phyloP scores from a whole-genome alignment of 1,284 basidiomycete species.

The Tremellales sp. region DNA sequence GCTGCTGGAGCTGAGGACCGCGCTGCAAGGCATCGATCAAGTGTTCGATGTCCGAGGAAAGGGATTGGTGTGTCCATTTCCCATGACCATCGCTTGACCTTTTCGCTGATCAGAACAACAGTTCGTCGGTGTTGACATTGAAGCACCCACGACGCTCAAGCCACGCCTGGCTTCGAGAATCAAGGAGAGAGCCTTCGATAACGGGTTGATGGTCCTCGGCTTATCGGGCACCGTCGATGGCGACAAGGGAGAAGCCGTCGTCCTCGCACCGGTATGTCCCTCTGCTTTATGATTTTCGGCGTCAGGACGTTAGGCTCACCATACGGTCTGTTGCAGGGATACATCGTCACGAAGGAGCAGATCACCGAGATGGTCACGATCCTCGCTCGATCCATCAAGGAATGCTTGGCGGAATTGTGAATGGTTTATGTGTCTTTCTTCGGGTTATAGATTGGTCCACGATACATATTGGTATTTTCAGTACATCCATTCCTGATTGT shows the following conservation, averaged over 20 bases:
- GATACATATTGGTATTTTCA: too few species aligned
- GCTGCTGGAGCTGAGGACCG: slow-evolving; percentile 14
- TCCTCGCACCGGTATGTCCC: slow-evolving; percentile 24
- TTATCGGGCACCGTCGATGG: slow-evolving; percentile 29
- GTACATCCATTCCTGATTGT: too few species aligned
- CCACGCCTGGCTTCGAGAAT: slow-evolving; percentile 27
- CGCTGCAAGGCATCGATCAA: slow-evolving; percentile 14
- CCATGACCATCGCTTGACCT: not conserved
- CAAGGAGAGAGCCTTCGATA: slow-evolving; percentile 25
- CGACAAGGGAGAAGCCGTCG: slow-evolving; percentile 22
- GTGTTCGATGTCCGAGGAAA: slow-evolving; percentile 46
- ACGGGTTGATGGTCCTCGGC: slow-evolving; percentile 26
- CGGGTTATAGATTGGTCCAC: too few species aligned
- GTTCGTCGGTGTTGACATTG: slow-evolving; percentile 32
- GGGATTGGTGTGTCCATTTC: slow-evolving; percentile 67
- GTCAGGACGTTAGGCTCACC: not conserved
- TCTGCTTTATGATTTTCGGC: not conserved
- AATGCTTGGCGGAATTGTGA: not conserved
- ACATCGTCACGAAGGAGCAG: slow-evolving; percentile 23
- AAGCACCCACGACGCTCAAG: slow-evolving; percentile 16
- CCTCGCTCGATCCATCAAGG: not conserved
- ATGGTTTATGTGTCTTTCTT: too few species aligned
- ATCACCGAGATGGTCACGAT: slow-evolving; percentile 19
- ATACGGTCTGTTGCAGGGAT: slow-evolving; percentile 13
- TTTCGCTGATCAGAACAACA: not conserved